Evolutionary conservation across 2,329 filamentous ascomycete species (phyloP), one percentile per base, ranked within the genome.

Genomic region (Aspergillus novoparasiticus): DNA sequence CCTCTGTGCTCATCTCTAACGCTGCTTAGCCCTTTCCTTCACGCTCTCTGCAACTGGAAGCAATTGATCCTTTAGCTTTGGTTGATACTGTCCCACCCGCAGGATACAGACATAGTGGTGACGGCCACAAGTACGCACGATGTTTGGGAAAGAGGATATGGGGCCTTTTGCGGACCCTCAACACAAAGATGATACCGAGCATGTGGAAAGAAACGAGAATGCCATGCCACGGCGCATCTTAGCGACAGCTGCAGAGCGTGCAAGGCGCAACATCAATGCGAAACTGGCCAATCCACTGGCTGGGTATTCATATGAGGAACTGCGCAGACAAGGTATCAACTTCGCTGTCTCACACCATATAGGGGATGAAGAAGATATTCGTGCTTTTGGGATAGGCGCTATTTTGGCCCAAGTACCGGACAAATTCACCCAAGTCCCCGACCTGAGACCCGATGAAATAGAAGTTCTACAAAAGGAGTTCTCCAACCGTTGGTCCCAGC

Each of bases 401-500:
- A 80, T 87, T 60, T 80, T 89, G 61, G 85, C 87, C 0, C 86
- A 84, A 63, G 79, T 84, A 50, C 79, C 84, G 48, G 82, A 82
- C 58, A 79, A 79, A 59, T 85, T 84, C 70, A 81, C 82, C 21
- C 77, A 78, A 21, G 73, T 88, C 50, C 74, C 82, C 14, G 85
- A 83, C 8, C 78, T 91, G 56, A 87, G 82, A 0, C 79, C 82
- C 0, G 81, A 85, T 12, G 90, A 93, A 72, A 82, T 81, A 46
- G 77, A 81, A 2, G 80, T 86, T 6, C 76, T 93, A 45, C 80
- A 84, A 12, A 81, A 84, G 21, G 90, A 93, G 72, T 82, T 85
- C 46, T 85, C 84, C 1, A 83, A 90, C 71, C 88, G 87, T 64
- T 93, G 90, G 90, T 85, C 84, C 6, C 90, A 93, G 69, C 89